Evolutionary conservation across 345 rosid species (phyloP).

Genomic region (Brassica incana): DNA sequence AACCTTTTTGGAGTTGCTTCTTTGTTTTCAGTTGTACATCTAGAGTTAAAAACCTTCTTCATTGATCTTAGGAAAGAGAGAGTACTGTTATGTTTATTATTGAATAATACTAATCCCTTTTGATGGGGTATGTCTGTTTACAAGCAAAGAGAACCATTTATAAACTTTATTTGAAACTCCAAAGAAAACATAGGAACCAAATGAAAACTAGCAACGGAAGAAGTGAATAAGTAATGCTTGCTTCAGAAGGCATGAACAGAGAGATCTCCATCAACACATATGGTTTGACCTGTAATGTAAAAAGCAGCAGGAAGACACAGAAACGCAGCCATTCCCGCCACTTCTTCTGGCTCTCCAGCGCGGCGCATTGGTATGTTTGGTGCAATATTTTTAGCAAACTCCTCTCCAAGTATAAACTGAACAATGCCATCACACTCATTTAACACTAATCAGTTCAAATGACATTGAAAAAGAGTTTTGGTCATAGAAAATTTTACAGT

Average conservation of each 20-base stretch:
- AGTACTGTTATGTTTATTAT: too few species aligned
- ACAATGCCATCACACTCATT: not conserved
- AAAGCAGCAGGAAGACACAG: constrained; percentile 27
- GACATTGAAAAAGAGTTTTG: not conserved
- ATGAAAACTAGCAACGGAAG: not conserved
- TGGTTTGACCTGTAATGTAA: constrained; percentile 52
- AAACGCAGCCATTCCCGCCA: constrained; percentile 44
- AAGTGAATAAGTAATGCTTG: not conserved
- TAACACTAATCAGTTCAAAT: not conserved
- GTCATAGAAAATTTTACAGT: not conserved
- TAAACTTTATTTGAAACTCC: not conserved
- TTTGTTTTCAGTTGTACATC: too few species aligned
- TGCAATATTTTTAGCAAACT: not conserved
- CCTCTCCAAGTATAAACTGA: constrained; percentile 13
- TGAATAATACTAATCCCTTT: too few species aligned
- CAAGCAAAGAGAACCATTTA: not conserved
- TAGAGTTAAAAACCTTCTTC: too few species aligned
- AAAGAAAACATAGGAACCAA: not conserved
- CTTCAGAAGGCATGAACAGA: constrained; percentile 55
- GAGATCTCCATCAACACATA: constrained; percentile 68
- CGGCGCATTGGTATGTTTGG: constrained; percentile 49
- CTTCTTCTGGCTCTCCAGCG: constrained; percentile 61
- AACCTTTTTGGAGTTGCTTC: too few species aligned
- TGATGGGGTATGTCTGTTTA: not conserved
- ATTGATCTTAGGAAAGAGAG: too few species aligned